Percentiles rank a stretch among this genome's conserved stretches.
Conservation (phyloP, 1,139 yeast species). For the Suhomyces anneliseae region DNA sequence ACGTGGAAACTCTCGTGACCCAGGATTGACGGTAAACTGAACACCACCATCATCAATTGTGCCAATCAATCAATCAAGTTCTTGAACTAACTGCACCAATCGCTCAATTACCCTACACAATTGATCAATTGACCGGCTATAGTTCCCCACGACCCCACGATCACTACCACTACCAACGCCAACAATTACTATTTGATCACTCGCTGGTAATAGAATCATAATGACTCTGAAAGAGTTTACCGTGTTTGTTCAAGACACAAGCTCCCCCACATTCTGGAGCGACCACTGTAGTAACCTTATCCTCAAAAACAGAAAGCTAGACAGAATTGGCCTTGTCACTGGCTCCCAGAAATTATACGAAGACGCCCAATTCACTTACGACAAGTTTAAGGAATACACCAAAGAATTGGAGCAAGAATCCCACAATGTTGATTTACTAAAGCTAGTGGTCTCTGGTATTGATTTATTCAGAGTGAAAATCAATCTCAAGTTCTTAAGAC, state of each 20-base stretch:
- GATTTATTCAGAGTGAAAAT: conserved; percentile 31
- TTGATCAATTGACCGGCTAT: too few relatives aligned
- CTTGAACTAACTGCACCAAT: too few relatives aligned
- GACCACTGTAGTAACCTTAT: conserved; percentile 45
- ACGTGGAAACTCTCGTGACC: too few relatives aligned
- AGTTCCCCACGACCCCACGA: too few relatives aligned
- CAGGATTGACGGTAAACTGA: too few relatives aligned
- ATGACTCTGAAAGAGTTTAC: conserved; percentile 32
- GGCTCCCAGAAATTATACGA: conserved; percentile 21
- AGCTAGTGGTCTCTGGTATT: conserved; percentile 31
- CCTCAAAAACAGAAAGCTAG: conserved; percentile 56
- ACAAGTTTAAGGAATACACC: conserved; percentile 16
- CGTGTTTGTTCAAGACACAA: conserved; percentile 52
- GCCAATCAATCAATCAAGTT: too few relatives aligned
- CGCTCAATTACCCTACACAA: too few relatives aligned
- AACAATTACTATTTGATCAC: background rate
- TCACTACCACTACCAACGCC: background rate
- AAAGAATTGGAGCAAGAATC: background rate
- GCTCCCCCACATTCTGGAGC: conserved; percentile 36
- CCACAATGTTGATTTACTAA: conserved; percentile 20
- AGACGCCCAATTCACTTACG: conserved; percentile 27
- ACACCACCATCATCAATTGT: too few relatives aligned
- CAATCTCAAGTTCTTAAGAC: conserved; percentile 33
- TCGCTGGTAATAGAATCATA: background rate
- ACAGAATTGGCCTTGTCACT: conserved; percentile 47